Base-by-base conservation (phyloP, 2,329 filamentous ascomycete species). In the Penicillium digitatum region DNA sequence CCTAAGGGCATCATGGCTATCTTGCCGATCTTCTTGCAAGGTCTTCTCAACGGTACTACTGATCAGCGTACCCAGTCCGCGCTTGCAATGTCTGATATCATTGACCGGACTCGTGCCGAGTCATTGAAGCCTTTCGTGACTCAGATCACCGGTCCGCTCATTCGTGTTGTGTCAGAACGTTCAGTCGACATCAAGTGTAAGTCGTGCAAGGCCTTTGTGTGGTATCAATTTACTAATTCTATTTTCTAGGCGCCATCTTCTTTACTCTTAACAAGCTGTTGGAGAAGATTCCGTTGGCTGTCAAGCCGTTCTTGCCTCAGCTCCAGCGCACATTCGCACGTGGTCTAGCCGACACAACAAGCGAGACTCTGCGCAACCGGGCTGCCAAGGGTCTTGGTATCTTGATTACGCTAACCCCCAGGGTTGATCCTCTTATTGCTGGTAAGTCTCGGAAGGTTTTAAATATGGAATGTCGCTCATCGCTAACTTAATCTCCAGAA, bases 1-100 rank as follows among this genome's bases (percentile, higher is more conserved):
- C 94, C 93, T 1, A 99, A 97, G 82, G 95, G 95, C 59, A 96
- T 99, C 80, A 95, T 91, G 69, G 92, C 94, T 59, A 87, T 99
- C 61, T 77, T 99, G 58, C 94, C 95, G 2, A 97, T 99, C 62
- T 97, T 99, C 82, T 75, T 97, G 69, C 95, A 99, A 71, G 94
- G 94, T 75, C 81, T 99, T 62, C 95, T 99, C 87, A 97, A 99
- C 67, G 95, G 94, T 55, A 92, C 88, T 35, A 80, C 89, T 16
- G 94, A 99, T 5, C 94, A 99, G 77, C 84, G 92, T 71, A 94
- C 90, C 26, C 89, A 95, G 71, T 86, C 94, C 55, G 94, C 95
- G 43, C 81, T 97, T 59, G 94, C 90, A 54, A 95, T 99, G 64
- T 95, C 92, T 2, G 95, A 99, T 70, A 89, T 99, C 62, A 88